Evolutionary conservation across 139 green algal genomes (phyloP).

Genomic region (Ulvella scutata): DNA sequence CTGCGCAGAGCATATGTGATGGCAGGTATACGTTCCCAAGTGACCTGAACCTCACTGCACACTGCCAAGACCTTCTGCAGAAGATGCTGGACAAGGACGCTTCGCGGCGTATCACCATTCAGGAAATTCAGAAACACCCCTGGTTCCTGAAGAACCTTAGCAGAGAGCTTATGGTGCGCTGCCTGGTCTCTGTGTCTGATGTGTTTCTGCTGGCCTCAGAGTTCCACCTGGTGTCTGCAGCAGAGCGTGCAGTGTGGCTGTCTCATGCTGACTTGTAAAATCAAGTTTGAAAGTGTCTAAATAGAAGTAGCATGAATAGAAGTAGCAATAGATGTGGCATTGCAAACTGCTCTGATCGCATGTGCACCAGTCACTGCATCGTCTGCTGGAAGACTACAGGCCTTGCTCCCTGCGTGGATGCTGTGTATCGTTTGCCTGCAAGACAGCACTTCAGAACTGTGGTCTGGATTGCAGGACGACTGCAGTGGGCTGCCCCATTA

Average conservation of each 20-base stretch:
- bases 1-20: slow-evolving; percentile 8
- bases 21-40: slow-evolving; percentile 16
- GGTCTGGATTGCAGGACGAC: background rate
- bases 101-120: slow-evolving; percentile 7
- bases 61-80: slow-evolving; percentile 17
- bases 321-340: too few relatives aligned
- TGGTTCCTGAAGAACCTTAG: slow-evolving; percentile 24
- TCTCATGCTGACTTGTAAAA: too few relatives aligned
- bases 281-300: too few relatives aligned
- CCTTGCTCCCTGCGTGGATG: too few relatives aligned
- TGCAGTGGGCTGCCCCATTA: background rate
- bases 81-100: slow-evolving; percentile 27
- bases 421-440: too few relatives aligned
- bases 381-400: too few relatives aligned
- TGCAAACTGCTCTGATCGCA: too few relatives aligned
- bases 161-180: background rate
- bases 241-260: too few relatives aligned
- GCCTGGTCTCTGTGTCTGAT: background rate
- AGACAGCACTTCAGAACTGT: background rate
- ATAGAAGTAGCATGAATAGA: too few relatives aligned
- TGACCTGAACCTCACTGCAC: slow-evolving; percentile 9
- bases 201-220: too few relatives aligned
- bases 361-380: too few relatives aligned
- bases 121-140: slow-evolving; percentile 24
- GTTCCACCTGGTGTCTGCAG: too few relatives aligned